Conservation (phyloP, 1,284 basidiomycete species). For the Cryptococcus sp. region DNA sequence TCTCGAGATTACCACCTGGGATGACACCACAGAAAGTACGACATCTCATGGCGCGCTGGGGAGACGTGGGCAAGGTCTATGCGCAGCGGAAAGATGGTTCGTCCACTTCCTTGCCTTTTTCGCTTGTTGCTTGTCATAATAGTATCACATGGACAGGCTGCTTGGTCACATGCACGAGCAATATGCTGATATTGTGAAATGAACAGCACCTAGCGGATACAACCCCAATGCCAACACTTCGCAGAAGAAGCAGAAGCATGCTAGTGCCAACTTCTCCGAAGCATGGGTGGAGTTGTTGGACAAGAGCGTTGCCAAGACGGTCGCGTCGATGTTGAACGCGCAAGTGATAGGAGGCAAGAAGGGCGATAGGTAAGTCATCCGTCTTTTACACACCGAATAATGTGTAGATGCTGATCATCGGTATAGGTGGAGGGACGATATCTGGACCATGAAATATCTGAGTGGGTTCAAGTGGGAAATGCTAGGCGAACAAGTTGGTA, state of each 20-base stretch:
- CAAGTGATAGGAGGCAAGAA: constrained; percentile 94
- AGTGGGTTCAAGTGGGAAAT: constrained; percentile 99
- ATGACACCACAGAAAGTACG: constrained; percentile 97
- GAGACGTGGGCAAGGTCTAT: constrained; percentile 82
- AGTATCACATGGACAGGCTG: not conserved
- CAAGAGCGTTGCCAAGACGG: constrained; percentile 84
- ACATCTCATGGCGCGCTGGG: constrained; percentile 82
- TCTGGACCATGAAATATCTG: constrained; percentile 99
- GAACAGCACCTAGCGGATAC: constrained; percentile 38
- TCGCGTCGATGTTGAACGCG: constrained; percentile 95
- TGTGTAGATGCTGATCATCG: not conserved
- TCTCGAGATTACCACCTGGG: constrained; percentile 95
- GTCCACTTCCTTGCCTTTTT: too few species aligned
- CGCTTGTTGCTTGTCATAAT: too few species aligned
- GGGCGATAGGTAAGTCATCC: constrained; percentile 56
- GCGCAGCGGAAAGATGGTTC: constrained; percentile 75
- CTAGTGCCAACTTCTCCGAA: constrained; percentile 85
- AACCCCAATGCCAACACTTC: constrained; percentile 39
- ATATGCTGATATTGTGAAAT: not conserved
- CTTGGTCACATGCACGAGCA: not conserved
- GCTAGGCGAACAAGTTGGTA: constrained; percentile 97
- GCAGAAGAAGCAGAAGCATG: constrained; percentile 61
- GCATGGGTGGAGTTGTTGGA: constrained; percentile 98
- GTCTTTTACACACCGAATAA: not conserved
- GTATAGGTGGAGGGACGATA: constrained; percentile 83